Base-by-base conservation (phyloP, 441 rosid species). In the Jatropha podagrica region DNA sequence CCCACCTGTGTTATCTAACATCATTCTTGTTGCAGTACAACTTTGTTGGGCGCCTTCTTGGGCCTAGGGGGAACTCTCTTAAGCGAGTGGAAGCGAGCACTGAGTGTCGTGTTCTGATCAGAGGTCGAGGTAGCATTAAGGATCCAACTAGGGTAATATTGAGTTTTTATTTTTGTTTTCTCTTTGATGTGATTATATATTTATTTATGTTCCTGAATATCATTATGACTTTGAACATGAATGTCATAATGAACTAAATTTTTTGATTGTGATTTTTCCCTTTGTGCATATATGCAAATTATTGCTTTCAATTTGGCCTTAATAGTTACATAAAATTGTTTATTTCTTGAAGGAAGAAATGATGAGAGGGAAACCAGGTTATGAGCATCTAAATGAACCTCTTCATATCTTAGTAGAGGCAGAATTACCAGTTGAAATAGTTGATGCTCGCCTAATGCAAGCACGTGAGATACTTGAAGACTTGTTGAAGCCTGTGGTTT, bases 301-400 rank as follows among this genome's bases (percentile, higher is more conserved):
- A 62, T 38, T 63, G 44, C 63, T 68, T 42, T 48, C 46, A 54
- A 56, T 73, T 65, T 54, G 65, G 60, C 51, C 2, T 68, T 32
- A 4, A 61, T 37, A 41, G 41, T 27, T 48, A 76, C 40, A 6
- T 55, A n/a, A 48, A 17, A 18, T 75, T 74, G 13, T 82, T 85
- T 42, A 20, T 15, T 77, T 79, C 37, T 79, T 85, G 63, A 76
- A 96, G 98, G 99, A 96, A 82, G 99, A 96, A 76, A 81, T 94
- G 85, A 88, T 92, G 99, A 89, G 98, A 83, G 99, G 98, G 66
- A 96, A 94, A 74, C 92, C 93, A 38, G 99, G 99, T n/a, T 96
- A 96, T 75, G 98, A 96, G 74, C 99, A 96, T 87, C 89, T 96
- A 78, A 94, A 90, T 77, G 98, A 96, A 77, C 99, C 93, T 76